Percentiles rank a stretch among this genome's conserved stretches.
These are phyloP conservation scores for Lachnellula arida DNA, from an alignment of 2,329 filamentous ascomycete species.

Conservation along the genomic window DNA sequence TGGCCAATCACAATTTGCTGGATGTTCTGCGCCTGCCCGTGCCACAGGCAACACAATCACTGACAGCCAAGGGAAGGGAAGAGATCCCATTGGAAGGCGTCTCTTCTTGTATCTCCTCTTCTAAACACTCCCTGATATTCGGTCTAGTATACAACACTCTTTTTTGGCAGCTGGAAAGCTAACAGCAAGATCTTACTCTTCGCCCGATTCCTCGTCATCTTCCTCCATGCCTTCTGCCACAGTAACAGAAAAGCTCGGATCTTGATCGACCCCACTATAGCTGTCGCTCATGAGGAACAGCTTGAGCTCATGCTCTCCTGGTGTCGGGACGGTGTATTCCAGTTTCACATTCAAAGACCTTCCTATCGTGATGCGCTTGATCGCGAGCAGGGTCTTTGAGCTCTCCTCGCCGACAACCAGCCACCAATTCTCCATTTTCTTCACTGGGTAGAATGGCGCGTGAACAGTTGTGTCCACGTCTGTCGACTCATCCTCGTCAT, in stretches of 20 bases:
- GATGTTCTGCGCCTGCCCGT: slow-evolving; percentile 19
- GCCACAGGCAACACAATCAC: slow-evolving; percentile 28
- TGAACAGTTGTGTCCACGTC: slow-evolving; percentile 82
- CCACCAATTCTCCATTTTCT: slow-evolving; percentile 99
- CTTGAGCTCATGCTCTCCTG: slow-evolving; percentile 83
- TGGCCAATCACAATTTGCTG: slow-evolving; percentile 19
- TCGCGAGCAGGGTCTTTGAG: slow-evolving; percentile 80
- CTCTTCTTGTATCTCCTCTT: slow-evolving; percentile 14
- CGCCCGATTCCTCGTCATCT: slow-evolving; percentile 75
- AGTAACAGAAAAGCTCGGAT: slow-evolving; percentile 78
- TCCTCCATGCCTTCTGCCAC: slow-evolving; percentile 94
- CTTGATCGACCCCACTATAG: slow-evolving; percentile 95
- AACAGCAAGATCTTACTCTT: slow-evolving; percentile 22
- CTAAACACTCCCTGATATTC: slow-evolving; percentile 26
- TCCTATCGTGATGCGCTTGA: slow-evolving; percentile 89
- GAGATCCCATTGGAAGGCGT: slow-evolving; percentile 18
- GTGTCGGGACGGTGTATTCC: slow-evolving; percentile 81
- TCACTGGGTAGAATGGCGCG: slow-evolving; percentile 86
- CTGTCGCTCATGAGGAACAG: slow-evolving; percentile 95
- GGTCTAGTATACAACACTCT: slow-evolving; percentile 31
- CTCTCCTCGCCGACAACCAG: slow-evolving; percentile 90
- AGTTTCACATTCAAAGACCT: slow-evolving; percentile 72
- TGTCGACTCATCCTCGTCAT: slow-evolving; percentile 61
- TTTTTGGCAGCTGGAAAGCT: slow-evolving; percentile 15
- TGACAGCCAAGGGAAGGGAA: slow-evolving; percentile 21